Conservation (phyloP, 2,329 filamentous ascomycete species). For the Diaporthe sp. region DNA sequence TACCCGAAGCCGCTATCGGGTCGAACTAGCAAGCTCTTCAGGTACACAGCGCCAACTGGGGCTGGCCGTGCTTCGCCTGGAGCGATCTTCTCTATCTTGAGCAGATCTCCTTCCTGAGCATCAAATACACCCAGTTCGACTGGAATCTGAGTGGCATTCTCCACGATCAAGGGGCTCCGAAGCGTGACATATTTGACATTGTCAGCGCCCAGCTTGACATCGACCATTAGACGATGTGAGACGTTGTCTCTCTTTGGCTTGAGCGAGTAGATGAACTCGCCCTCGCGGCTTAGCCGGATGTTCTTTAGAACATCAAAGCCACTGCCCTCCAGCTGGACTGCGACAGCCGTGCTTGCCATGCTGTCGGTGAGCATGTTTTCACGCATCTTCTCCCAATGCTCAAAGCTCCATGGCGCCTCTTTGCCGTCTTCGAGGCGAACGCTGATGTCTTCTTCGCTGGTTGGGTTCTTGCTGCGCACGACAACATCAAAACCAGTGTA, state of each 20-base stretch:
- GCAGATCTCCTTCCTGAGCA: constrained; percentile 84
- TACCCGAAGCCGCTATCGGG: constrained; percentile 98
- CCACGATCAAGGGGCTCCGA: constrained; percentile 88
- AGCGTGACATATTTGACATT: constrained; percentile 99
- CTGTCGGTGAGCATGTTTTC: constrained; percentile 91
- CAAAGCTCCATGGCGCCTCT: constrained; percentile 95
- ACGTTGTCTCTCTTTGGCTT: constrained; percentile 88
- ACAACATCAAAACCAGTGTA: constrained; percentile 94
- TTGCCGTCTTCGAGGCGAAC: constrained; percentile 88
- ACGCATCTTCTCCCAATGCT: constrained; percentile 95
- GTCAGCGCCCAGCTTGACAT: constrained; percentile 90
- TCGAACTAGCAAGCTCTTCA: constrained; percentile 88
- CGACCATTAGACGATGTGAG: constrained; percentile 90
- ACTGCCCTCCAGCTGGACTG: constrained; percentile 88
- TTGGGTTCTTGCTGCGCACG: constrained; percentile 81
- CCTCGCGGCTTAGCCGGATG: constrained; percentile 92
- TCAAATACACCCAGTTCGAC: constrained; percentile 95
- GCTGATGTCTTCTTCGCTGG: constrained; percentile 76
- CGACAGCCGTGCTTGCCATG: constrained; percentile 79
- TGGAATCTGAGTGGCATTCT: constrained; percentile 97
- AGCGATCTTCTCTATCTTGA: constrained; percentile 98
- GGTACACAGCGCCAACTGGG: constrained; percentile 90
- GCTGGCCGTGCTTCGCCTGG: constrained; percentile 91
- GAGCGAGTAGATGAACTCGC: constrained; percentile 89
- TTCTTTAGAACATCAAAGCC: constrained; percentile 92